Percentiles rank a stretch among this genome's conserved stretches.
phyloP scores from a whole-genome alignment of 441 rosid species.

The Pelargonium fulgidum region DNA sequence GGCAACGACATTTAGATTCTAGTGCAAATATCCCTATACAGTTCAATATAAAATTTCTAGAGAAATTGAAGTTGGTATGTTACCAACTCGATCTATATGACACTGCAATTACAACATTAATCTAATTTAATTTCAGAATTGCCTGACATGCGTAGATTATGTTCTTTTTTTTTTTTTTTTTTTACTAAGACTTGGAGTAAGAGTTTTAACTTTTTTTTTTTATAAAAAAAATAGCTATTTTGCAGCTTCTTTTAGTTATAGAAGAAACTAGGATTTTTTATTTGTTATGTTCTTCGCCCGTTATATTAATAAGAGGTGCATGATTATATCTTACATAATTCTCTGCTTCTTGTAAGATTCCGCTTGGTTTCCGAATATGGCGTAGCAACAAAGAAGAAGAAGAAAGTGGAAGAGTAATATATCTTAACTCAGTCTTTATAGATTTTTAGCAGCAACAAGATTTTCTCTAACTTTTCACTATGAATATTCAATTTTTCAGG shows the following conservation, averaged over 20 bases:
- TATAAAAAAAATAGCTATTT: no score
- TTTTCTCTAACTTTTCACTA: background rate
- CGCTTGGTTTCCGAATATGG: background rate
- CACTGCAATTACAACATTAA: background rate
- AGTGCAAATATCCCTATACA: background rate
- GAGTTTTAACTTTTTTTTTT: no score
- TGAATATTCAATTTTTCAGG: background rate
- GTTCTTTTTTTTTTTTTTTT: no score
- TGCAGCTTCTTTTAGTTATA: no score
- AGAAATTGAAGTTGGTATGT: background rate
- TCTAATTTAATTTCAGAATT: background rate
- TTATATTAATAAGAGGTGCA: no score
- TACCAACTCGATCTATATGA: background rate
- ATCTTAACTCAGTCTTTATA: background rate
- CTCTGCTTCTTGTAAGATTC: background rate
- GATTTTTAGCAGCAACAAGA: background rate
- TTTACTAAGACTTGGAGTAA: no score
- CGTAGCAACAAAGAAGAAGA: slow-evolving; percentile 3
- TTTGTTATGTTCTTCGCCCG: background rate
- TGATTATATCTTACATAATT: no score
- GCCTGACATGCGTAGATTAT: no score
- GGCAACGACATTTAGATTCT: background rate
- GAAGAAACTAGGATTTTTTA: background rate
- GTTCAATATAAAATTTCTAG: background rate
- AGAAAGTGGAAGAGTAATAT: background rate